Conservation (phyloP, 257 asterid species). For the Fraxinus quadrangulata region DNA sequence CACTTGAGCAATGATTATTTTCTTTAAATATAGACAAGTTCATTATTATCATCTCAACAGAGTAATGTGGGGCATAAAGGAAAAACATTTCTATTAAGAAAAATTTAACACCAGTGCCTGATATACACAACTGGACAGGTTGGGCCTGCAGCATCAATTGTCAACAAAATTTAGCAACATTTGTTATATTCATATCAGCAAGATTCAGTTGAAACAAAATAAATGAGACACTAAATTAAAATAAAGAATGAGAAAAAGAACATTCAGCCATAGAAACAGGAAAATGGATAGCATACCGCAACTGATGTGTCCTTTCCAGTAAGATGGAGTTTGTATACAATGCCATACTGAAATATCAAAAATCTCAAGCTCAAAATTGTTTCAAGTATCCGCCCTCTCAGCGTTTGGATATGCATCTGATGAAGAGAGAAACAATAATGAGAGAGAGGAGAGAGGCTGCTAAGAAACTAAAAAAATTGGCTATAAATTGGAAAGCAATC, state of each 20-base stretch:
- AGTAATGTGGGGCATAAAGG: not conserved
- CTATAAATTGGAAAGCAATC: not conserved
- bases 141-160: not conserved
- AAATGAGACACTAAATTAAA: conserved; percentile 1
- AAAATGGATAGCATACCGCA: conserved; percentile 58
- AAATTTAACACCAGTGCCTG: not conserved
- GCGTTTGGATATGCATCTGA: conserved; percentile 94
- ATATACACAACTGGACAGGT: not conserved
- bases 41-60: not conserved
- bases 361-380: conserved; percentile 93
- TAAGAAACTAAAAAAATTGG: not conserved
- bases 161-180: conserved; percentile 16
- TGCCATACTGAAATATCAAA: conserved; percentile 86
- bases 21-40: too few species aligned
- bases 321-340: conserved; percentile 87
- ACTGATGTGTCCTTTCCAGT: conserved; percentile 75
- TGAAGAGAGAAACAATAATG: conserved; percentile 5
- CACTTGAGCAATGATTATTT: too few species aligned
- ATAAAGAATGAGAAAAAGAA: conserved; percentile 3
- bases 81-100: not conserved
- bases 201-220: conserved; percentile 12
- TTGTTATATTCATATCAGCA: conserved; percentile 5
- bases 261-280: conserved; percentile 1
- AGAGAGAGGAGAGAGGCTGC: conserved; percentile 3
- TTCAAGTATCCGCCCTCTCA: conserved; percentile 94